Evolutionary conservation across 768 basidiomycete species (phyloP).

Genomic region (Plicaturopsis crispa): DNA sequence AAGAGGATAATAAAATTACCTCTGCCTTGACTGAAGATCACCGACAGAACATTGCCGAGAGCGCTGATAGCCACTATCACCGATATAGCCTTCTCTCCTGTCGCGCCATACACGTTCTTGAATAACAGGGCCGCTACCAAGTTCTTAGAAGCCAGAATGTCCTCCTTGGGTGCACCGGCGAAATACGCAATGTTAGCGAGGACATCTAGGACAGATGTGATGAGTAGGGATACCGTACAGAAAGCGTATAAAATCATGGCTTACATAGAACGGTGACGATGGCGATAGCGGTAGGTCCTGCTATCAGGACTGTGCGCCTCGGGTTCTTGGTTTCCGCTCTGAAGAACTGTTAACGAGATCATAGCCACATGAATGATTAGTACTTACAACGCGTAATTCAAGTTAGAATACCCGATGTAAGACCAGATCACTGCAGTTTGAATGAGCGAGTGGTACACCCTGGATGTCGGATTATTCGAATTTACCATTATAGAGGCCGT

Average conservation of each 20-base stretch:
- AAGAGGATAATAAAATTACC: no score
- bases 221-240: no score
- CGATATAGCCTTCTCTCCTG: slow-evolving; percentile 51
- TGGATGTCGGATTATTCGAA: no score
- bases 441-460: no score
- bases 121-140: slow-evolving; percentile 64
- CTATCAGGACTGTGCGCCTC: slow-evolving; percentile 60
- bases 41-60: slow-evolving; percentile 55
- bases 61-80: slow-evolving; percentile 57
- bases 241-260: no score
- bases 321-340: no score
- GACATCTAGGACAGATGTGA: no score
- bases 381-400: slow-evolving; percentile 70
- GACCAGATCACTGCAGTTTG: no score
- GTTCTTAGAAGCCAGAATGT: no score
- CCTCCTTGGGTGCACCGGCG: slow-evolving; percentile 60
- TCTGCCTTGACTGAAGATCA: slow-evolving; percentile 61
- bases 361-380: no score
- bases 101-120: slow-evolving; percentile 59
- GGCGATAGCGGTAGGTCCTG: slow-evolving; percentile 58
- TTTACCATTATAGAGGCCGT: no score
- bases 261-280: slow-evolving; percentile 49
- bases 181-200: slow-evolving; percentile 69
- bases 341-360: no score
- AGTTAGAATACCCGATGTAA: slow-evolving; percentile 65